Evolutionary conservation across 2,329 filamentous ascomycete species (phyloP), one percentile per base, ranked within the genome.

Genomic region (Colletotrichum chlorophyti): DNA sequence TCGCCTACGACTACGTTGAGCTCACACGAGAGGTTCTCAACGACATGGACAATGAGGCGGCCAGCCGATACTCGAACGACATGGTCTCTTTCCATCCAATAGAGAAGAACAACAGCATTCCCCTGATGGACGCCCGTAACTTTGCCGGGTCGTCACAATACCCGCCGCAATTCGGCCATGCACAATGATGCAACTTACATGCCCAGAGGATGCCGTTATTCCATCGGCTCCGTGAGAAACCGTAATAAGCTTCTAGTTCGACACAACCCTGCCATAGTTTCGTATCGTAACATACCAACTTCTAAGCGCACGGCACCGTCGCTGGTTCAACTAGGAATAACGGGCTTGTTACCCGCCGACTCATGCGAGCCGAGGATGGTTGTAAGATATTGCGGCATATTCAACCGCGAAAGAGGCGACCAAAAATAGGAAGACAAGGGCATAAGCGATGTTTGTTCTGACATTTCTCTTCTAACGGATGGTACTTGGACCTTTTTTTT

Each of bases 1-100:
- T 95, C 71, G 93, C 91, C n/a, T 96, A 96, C 72, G 93, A 96
- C 74, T 96, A 96, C 67, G 91, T 96, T 64, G 92, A 96, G 79
- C 80, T 95, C 64, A 89, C 85, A 17, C 81, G 91, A 31, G 79
- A 81, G 66, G 77, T 81, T 34, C 68, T 81, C 45, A 80, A 76
- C 60, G 79, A 80, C 40, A 70, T 77, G 8, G 78, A 81, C 15
- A 75, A 72, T 60, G 79, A 81, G 51, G 71, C 69, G 6, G 73
- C 67, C 7, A 80, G 74, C 61, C 72, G 78, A 31, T 81, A 77
- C 63, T 79, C 77, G 5, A 71, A 68, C 26, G 76, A 76, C 17
- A 71, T 71, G 15, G 64, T 66, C 14, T 71, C 72, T 3, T 77
- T 77, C 59, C 74, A 78, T 31, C 72, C 74, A 4, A 71, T 76